These are phyloP conservation scores for Talaromyces atroroseus DNA, from an alignment of 2,329 filamentous ascomycete species.

Conservation along the genomic window DNA sequence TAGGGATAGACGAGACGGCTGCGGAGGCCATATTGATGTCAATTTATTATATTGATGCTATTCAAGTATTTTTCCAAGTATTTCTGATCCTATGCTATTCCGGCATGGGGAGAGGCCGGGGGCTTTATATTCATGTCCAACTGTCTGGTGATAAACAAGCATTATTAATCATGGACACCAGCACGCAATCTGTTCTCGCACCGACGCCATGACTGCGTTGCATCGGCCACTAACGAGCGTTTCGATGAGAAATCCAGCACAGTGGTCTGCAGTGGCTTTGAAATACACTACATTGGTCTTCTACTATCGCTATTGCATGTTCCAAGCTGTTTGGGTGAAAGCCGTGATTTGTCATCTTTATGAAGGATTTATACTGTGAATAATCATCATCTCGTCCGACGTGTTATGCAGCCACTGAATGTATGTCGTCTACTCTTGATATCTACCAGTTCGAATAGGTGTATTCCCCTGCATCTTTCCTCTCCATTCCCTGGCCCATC, in stretches of 20 bases:
- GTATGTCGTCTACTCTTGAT: background rate
- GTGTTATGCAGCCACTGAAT: no score
- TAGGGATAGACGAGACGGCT: conserved; percentile 21
- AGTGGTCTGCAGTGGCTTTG: background rate
- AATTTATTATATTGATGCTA: background rate
- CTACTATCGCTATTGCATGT: no score
- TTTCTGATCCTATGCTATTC: background rate
- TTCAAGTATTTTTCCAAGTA: background rate
- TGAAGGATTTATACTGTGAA: background rate
- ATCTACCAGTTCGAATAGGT: conserved; percentile 12
- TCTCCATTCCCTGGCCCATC: conserved; percentile 13
- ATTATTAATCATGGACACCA: conserved; percentile 26
- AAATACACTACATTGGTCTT: background rate
- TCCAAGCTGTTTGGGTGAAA: background rate
- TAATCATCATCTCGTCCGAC: no score
- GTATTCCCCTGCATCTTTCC: conserved; percentile 8
- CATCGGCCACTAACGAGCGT: conserved; percentile 7
- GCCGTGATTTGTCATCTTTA: background rate
- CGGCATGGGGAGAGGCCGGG: background rate
- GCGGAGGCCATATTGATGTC: conserved; percentile 25
- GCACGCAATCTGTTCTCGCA: conserved; percentile 26
- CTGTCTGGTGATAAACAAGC: background rate
- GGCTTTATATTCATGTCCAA: background rate
- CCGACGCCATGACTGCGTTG: conserved; percentile 14
- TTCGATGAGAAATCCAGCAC: conserved; percentile 27